Conservation (phyloP, 768 basidiomycete genomes). For the Sporobolomyces pararoseus region DNA sequence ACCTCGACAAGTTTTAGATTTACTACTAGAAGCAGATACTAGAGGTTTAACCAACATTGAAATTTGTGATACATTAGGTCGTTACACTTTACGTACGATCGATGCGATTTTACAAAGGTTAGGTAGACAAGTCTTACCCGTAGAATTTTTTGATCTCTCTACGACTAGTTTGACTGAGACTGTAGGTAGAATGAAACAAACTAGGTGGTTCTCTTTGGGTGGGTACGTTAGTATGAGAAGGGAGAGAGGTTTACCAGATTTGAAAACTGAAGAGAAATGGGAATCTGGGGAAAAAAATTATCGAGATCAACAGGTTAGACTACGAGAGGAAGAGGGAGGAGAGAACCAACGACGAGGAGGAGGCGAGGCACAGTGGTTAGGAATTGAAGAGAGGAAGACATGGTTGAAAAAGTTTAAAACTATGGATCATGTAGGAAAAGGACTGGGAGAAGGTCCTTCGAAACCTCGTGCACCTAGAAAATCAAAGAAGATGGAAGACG, state of each 20-base stretch:
- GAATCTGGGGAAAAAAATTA: background rate
- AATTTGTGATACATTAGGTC: slow-evolving; percentile 48
- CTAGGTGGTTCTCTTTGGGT: slow-evolving; percentile 73
- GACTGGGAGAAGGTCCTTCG: background rate
- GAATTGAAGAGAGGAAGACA: background rate
- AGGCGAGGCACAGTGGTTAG: background rate
- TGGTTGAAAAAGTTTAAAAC: background rate
- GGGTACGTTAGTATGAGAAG: slow-evolving; percentile 56
- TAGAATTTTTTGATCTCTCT: slow-evolving; percentile 66
- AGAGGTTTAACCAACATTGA: slow-evolving; percentile 44
- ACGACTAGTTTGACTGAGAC: slow-evolving; percentile 75
- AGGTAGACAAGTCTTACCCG: slow-evolving; percentile 62
- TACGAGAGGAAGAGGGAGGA: background rate
- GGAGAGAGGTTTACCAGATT: slow-evolving; percentile 61
- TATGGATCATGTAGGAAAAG: background rate
- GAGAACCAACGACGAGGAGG: background rate
- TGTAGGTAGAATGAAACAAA: slow-evolving; percentile 75
- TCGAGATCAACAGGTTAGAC: background rate
- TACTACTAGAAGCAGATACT: slow-evolving; percentile 65
- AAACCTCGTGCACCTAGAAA: background rate
- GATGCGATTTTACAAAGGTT: slow-evolving; percentile 67
- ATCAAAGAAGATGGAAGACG: background rate
- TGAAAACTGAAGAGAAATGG: slow-evolving; percentile 39
- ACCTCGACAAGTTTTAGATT: slow-evolving; percentile 72
- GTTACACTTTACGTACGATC: slow-evolving; percentile 75